Base-by-base conservation (phyloP, 179 eudicot species). In the Dionaea muscipula region DNA sequence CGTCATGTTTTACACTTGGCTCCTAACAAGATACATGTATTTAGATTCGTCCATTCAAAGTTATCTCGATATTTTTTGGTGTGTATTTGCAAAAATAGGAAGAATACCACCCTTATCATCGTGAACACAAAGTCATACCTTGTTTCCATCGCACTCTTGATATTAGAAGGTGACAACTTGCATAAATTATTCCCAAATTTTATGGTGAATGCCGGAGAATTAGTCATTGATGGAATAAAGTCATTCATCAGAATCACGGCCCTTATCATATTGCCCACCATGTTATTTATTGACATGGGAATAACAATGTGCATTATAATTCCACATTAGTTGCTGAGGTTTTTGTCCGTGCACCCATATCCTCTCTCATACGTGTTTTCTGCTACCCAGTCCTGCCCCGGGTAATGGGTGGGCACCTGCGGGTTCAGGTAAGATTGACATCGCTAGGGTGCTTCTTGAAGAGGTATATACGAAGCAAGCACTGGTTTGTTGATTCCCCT, bases 111-210 rank as follows among this genome's bases (percentile, higher is more conserved):
- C 38, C 51, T 59, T 18, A 54, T 68, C 6, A 61, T 73, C 40
- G 54, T 73, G 71, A 73, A 65, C 51, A 63, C 56, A 5, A 74
- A 69, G 48, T 36, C 69, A 13, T 73, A 69, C 62, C 62, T 74
- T 4, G 65, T 74, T 2, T 57, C 35, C 7, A 58, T 61, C 0
- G 74, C 74, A 6, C 61, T 74, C 17, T 18, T 69, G 22, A 66
- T 74, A 36, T 40, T 69, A 2, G 75, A 74, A 60, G 78, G 66
- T 2, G 78, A 74, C 55, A 74, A 58, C 27, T 45, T 74, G 36
- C 68, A 62, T 21, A 69, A 74, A 31, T 43, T 69, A 3, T 74
- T 74, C 43, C 78, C 78, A 2, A 41, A 62, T 0, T 62, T 69
- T 15, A 23, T n/a, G 43, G 43, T 74, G 44, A 48, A 59, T n/a